These are phyloP conservation scores for Aureobasidium sp. DNA, from an alignment of 2,329 filamentous ascomycete species.

Conservation along the genomic window DNA sequence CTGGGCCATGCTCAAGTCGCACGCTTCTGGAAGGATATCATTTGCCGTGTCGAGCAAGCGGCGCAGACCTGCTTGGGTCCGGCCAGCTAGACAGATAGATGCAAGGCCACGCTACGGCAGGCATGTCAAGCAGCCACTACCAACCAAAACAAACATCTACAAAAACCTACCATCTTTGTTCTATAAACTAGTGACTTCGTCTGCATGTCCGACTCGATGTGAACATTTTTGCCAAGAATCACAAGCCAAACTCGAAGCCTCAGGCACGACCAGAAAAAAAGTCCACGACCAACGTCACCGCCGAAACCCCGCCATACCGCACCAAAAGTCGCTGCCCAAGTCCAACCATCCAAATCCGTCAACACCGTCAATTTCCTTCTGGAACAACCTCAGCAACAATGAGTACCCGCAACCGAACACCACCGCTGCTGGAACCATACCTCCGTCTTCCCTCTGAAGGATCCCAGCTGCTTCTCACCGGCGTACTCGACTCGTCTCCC, in stretches of 20 bases:
- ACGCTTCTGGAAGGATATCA: not conserved
- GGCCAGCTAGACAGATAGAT: not conserved
- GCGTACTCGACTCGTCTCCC: conserved; percentile 47
- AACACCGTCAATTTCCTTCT: too few relatives aligned
- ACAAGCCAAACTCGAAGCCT: conserved; percentile 12
- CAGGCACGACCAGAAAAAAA: conserved; percentile 3
- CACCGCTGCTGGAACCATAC: conserved; percentile 59
- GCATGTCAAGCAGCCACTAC: not conserved
- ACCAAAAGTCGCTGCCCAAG: not conserved
- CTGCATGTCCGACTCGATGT: not conserved
- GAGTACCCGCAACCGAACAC: conserved; percentile 35
- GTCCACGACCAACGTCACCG: not conserved
- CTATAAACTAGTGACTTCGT: not conserved
- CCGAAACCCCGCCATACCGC: not conserved
- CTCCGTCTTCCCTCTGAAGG: conserved; percentile 51
- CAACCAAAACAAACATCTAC: not conserved
- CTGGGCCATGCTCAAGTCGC: not conserved
- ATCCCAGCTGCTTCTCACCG: conserved; percentile 61
- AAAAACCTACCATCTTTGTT: too few relatives aligned
- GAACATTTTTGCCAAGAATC: conserved; percentile 9
- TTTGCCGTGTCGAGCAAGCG: not conserved
- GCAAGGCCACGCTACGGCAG: not conserved
- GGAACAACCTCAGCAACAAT: not conserved
- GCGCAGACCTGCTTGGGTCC: not conserved
- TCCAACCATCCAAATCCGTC: not conserved